Percentiles rank a stretch among this genome's conserved stretches.
These are phyloP conservation scores for Pseudocercospora cruenta DNA, from an alignment of 2,329 filamentous ascomycete genomes.

Conservation along the genomic window DNA sequence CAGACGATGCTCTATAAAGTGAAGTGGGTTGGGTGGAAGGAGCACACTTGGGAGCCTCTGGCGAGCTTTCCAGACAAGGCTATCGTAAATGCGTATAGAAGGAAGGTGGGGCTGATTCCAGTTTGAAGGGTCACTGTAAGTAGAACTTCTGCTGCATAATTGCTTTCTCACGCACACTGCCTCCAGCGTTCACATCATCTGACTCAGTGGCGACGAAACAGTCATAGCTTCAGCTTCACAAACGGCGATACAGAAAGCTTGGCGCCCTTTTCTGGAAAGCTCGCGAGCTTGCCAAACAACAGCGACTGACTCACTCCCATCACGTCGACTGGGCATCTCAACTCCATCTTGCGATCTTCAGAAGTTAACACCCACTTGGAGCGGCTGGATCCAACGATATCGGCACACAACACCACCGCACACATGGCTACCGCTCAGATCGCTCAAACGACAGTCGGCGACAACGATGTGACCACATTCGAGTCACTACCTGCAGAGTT, in stretches of 20 bases:
- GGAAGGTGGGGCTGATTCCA: conserved; percentile 15
- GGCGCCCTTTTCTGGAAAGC: not conserved
- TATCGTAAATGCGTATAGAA: conserved; percentile 30
- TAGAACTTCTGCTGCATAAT: not conserved
- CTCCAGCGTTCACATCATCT: not conserved
- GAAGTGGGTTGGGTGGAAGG: conserved; percentile 36
- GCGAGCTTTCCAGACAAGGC: conserved; percentile 27
- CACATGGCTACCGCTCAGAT: not conserved
- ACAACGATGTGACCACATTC: conserved; percentile 25
- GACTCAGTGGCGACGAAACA: not conserved
- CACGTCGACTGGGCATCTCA: not conserved
- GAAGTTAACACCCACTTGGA: too few species aligned
- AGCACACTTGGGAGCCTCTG: conserved; percentile 35
- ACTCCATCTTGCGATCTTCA: too few species aligned
- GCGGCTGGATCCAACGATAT: too few species aligned
- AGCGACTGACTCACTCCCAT: not conserved
- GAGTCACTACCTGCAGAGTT: conserved; percentile 37
- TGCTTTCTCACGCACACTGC: not conserved
- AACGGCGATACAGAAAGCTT: not conserved
- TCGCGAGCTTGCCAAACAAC: not conserved
- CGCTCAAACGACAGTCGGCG: not conserved
- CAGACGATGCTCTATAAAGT: conserved; percentile 37
- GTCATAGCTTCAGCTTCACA: not conserved
- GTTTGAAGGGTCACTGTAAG: not conserved
- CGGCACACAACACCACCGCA: not conserved